These are phyloP conservation scores for Penicillium brasilianum DNA, from an alignment of 2,329 filamentous ascomycete genomes.

Conservation along the genomic window DNA sequence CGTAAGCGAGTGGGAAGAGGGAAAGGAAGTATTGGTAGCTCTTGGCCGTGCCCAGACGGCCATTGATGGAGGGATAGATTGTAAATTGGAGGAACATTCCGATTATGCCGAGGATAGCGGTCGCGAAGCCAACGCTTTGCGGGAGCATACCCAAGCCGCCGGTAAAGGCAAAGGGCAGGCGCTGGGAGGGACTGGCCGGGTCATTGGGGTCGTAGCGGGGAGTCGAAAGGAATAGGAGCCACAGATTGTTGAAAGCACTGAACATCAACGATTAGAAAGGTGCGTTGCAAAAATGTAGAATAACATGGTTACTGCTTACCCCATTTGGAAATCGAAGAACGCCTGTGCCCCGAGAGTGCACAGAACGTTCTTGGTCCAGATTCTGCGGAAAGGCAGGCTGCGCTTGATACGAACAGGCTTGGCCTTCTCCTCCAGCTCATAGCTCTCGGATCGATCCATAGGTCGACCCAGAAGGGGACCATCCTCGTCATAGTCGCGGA, in stretches of 20 bases:
- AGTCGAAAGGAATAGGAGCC: conserved; percentile 78
- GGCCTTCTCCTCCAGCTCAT: conserved; percentile 46
- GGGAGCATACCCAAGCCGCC: conserved; percentile 76
- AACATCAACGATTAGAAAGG: neutral
- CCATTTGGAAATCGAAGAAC: conserved; percentile 74
- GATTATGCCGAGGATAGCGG: conserved; percentile 74
- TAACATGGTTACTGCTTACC: neutral
- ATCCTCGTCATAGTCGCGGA: conserved; percentile 44
- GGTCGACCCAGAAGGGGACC: conserved; percentile 41
- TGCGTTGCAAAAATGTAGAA: neutral
- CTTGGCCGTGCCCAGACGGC: conserved; percentile 68
- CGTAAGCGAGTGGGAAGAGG: conserved; percentile 74
- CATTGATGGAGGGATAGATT: conserved; percentile 71
- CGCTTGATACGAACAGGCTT: conserved; percentile 46
- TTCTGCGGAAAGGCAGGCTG: conserved; percentile 54
- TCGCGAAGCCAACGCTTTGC: conserved; percentile 71
- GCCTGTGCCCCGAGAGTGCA: conserved; percentile 66
- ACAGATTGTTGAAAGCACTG: conserved; percentile 73
- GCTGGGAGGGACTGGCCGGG: conserved; percentile 49
- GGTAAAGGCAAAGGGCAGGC: conserved; percentile 63
- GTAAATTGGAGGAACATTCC: conserved; percentile 74
- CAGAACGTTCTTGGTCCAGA: conserved; percentile 62
- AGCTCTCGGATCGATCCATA: conserved; percentile 38
- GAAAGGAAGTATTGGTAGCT: conserved; percentile 71
- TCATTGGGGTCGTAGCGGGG: conserved; percentile 59